Conservation (phyloP, 2,329 filamentous ascomycete genomes). For the Xylaria sp. region DNA sequence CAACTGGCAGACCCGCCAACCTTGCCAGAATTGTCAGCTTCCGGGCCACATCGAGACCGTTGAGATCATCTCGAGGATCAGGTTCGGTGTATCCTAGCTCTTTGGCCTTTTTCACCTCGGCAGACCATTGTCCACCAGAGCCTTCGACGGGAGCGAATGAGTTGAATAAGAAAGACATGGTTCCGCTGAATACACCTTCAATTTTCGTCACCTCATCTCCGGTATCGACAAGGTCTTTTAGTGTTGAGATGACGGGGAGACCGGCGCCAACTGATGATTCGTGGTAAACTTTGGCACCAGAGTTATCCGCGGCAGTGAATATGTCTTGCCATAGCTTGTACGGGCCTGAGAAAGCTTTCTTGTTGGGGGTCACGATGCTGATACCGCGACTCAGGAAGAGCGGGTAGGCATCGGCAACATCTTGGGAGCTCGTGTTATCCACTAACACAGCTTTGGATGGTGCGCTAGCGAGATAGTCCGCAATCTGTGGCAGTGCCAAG, state of each 20-base stretch:
- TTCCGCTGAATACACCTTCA: conserved; percentile 96
- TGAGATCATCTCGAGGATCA: conserved; percentile 84
- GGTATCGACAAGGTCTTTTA: conserved; percentile 93
- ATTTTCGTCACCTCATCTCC: conserved; percentile 91
- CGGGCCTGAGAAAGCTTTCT: conserved; percentile 91
- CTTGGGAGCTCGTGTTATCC: conserved; percentile 94
- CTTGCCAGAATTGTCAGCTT: conserved; percentile 95
- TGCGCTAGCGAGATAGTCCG: conserved; percentile 77
- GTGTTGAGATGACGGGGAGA: conserved; percentile 88
- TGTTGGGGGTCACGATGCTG: conserved; percentile 95
- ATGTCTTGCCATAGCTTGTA: conserved; percentile 87
- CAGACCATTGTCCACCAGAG: conserved; percentile 82
- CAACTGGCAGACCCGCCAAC: conserved; percentile 79
- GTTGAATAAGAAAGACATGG: conserved; percentile 98
- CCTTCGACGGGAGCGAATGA: conserved; percentile 85
- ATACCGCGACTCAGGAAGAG: conserved; percentile 80
- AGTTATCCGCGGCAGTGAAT: conserved; percentile 72
- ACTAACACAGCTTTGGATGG: conserved; percentile 83
- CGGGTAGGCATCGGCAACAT: conserved; percentile 84
- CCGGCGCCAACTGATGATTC: conserved; percentile 95
- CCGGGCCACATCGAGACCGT: conserved; percentile 88
- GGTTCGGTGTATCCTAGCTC: conserved; percentile 91
- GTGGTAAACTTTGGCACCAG: conserved; percentile 86
- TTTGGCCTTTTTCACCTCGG: conserved; percentile 91
- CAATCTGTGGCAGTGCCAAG: conserved; percentile 71